These are phyloP conservation scores for Trichoderma guizhouense DNA, from an alignment of 2,329 filamentous ascomycete genomes.

Conservation along the genomic window DNA sequence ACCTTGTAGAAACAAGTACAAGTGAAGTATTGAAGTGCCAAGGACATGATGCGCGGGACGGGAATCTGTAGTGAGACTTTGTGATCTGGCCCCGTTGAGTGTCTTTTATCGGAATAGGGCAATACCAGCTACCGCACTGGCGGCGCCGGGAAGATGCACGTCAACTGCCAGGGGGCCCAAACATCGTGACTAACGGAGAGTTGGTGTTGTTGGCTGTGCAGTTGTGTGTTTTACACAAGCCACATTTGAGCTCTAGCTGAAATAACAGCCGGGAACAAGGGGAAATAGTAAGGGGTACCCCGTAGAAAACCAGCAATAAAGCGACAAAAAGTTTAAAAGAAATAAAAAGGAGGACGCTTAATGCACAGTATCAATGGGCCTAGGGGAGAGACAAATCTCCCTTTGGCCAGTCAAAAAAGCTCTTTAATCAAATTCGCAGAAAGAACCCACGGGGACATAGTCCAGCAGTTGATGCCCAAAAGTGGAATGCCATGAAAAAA, in stretches of 20 bases:
- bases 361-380: background rate
- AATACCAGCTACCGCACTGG: background rate
- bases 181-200: background rate
- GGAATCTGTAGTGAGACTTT: background rate
- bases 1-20: too few relatives aligned
- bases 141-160: slow-evolving; percentile 6
- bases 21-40: too few relatives aligned
- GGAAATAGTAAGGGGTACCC: background rate
- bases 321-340: background rate
- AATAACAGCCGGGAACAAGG: background rate
- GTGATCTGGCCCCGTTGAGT: background rate
- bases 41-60: background rate
- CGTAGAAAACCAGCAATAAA: background rate
- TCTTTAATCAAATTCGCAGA: background rate
- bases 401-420: background rate
- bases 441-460: background rate
- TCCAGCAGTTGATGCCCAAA: background rate
- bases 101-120: background rate
- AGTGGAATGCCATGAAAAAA: background rate
- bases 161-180: background rate
- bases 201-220: background rate
- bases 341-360: background rate
- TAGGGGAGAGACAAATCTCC: background rate
- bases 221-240: background rate
- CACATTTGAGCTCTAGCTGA: background rate